Base-by-base conservation (phyloP, 139 green algal species). In the Chlamydomonas eustigma region DNA sequence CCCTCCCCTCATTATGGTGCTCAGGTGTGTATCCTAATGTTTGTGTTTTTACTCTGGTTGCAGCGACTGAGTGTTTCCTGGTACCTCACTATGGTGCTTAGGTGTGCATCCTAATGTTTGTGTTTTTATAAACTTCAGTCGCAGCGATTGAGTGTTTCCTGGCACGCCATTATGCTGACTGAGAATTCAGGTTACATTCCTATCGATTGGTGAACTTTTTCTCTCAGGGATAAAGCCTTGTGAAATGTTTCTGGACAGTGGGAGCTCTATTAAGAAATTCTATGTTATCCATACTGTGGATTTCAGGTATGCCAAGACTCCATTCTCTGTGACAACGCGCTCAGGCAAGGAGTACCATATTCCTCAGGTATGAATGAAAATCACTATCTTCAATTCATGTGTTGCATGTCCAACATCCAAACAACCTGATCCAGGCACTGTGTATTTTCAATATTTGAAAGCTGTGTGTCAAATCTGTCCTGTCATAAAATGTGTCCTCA, bases 111-210 rank as follows among this genome's bases (percentile, higher is more conserved):
- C 22, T 63, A 63, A 22, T 22, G 50, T 24, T 28, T 63, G 22
- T 63, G 50, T 24, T 63, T 63, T 63, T 63, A 22, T n/a, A n/a
- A n/a, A n/a, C 22, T 22, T 24, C 22, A 22, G 50, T 22, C 22
- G n/a, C n/a, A n/a, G n/a, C n/a, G n/a, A n/a, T 86, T 99, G 72
- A 91, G 96, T 73, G 91, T 99, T 75, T 83, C 97, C 82, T 95
- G 95, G 52, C 96, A 95, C 4, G 89, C 98, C 74, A 90, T 98
- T 77, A 90, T 99, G 92, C 82, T 99, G 34, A 87, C 98, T 86
- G 87, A 95, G 64, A 89, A 94, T 37, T 81, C 22, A 28, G n/a
- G n/a, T n/a, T n/a, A n/a, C n/a, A n/a, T n/a, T n/a, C n/a, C n/a
- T n/a, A n/a, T n/a, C n/a, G n/a, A n/a, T n/a, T n/a, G n/a, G n/a